Conservation (phyloP, 805 yeast species). For the Brettanomyces sp. region DNA sequence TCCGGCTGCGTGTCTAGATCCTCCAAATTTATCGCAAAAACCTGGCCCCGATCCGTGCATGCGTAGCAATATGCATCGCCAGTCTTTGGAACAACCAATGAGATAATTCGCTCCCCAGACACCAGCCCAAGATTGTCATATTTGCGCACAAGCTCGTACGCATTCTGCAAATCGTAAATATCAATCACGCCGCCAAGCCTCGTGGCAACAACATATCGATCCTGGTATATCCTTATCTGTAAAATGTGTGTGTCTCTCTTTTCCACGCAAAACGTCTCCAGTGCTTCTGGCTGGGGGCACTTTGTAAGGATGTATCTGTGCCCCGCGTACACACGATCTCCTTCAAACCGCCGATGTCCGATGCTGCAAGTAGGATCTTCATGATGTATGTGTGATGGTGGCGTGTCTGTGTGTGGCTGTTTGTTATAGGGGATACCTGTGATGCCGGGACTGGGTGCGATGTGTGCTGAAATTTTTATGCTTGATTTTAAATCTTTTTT, state of each 20-base stretch:
- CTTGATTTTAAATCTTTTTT: not conserved
- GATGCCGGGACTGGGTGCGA: no score
- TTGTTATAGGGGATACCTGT: no score
- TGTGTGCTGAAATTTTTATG: not conserved
- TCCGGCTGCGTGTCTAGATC: slow-evolving; percentile 5
- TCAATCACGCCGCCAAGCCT: slow-evolving; percentile 34
- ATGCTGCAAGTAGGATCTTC: slow-evolving; percentile 57
- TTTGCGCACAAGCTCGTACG: slow-evolving; percentile 11
- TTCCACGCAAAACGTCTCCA: slow-evolving; percentile 25
- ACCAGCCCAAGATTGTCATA: slow-evolving; percentile 5
- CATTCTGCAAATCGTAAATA: slow-evolving; percentile 25
- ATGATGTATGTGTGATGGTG: slow-evolving; percentile 21
- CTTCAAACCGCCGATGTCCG: slow-evolving; percentile 58
- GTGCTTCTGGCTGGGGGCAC: slow-evolving; percentile 54
- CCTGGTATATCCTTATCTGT: slow-evolving; percentile 16
- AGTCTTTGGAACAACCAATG: slow-evolving; percentile 18
- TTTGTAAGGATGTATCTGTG: slow-evolving; percentile 70
- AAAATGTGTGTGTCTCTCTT: slow-evolving; percentile 25
- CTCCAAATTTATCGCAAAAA: slow-evolving; percentile 18
- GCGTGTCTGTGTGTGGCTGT: no score
- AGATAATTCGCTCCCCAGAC: slow-evolving; percentile 28
- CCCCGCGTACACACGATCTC: slow-evolving; percentile 57
- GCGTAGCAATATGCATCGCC: slow-evolving; percentile 19
- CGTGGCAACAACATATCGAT: slow-evolving; percentile 31
- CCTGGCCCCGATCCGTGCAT: slow-evolving; percentile 25